Evolutionary conservation across 2,329 filamentous ascomycete species (phyloP).

Genomic region (Trichophyton mentagrophytes): DNA sequence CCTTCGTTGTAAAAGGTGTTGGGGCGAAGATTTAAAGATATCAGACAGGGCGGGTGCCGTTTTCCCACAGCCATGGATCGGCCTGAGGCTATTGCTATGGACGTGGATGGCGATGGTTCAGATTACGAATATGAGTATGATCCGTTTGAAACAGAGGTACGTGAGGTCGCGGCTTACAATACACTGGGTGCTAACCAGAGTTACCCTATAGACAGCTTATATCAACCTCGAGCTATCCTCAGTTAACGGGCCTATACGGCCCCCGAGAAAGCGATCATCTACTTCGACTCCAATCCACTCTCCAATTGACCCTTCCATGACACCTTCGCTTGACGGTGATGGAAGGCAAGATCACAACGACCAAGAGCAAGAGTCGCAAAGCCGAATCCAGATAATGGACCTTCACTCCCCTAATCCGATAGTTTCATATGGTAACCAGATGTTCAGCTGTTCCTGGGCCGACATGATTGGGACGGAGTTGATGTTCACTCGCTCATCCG

Average conservation of each 20-base stretch:
- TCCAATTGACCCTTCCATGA: slow-evolving; percentile 11
- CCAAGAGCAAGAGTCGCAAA: slow-evolving; percentile 15
- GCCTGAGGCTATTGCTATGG: not conserved
- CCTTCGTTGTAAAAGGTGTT: too few species aligned
- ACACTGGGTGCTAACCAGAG: not conserved
- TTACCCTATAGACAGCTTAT: slow-evolving; percentile 39
- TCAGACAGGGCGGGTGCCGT: not conserved
- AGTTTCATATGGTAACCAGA: slow-evolving; percentile 62
- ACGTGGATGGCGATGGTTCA: slow-evolving; percentile 22
- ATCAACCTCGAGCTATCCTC: slow-evolving; percentile 47
- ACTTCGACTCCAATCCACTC: slow-evolving; percentile 3
- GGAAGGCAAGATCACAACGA: slow-evolving; percentile 6
- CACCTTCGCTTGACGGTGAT: slow-evolving; percentile 9
- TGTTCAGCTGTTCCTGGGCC: slow-evolving; percentile 71
- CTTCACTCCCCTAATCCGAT: slow-evolving; percentile 65
- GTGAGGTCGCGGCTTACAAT: not conserved
- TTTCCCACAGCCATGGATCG: not conserved
- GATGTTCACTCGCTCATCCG: slow-evolving; percentile 48
- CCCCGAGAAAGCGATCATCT: slow-evolving; percentile 18
- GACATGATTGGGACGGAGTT: slow-evolving; percentile 75
- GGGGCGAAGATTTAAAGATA: not conserved
- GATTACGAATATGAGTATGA: slow-evolving; percentile 53
- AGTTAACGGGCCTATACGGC: slow-evolving; percentile 27
- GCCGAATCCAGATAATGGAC: slow-evolving; percentile 64
- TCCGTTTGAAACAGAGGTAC: slow-evolving; percentile 40